Evolutionary conservation across 345 rosid genomes (phyloP).

Genomic region (Aethionema arabicum): DNA sequence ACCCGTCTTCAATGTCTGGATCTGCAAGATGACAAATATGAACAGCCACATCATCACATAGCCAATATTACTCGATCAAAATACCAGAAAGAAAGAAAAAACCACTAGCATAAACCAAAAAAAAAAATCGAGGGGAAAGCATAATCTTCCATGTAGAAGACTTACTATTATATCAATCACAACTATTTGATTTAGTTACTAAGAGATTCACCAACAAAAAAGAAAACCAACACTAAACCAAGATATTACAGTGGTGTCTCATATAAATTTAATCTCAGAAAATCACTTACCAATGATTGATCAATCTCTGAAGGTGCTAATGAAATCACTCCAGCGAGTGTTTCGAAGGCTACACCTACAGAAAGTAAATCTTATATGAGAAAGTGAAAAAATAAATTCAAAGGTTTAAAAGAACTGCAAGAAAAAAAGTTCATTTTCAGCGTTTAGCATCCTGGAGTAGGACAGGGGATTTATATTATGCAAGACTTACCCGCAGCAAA

Average conservation of each 20-base stretch:
- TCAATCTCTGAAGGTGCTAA: slow-evolving; percentile 74
- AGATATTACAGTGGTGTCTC: neutral
- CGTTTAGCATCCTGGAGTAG: slow-evolving; percentile 7
- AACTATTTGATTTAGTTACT: slow-evolving; percentile 1
- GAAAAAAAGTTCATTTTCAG: neutral
- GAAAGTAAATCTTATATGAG: neutral
- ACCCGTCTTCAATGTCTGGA: slow-evolving; percentile 59
- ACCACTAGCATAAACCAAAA: slow-evolving; percentile 5
- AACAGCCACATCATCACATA: slow-evolving; percentile 12
- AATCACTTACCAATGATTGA: slow-evolving; percentile 68
- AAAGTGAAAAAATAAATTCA: slow-evolving; percentile 5
- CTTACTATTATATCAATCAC: neutral
- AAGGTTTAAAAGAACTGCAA: slow-evolving; percentile 10
- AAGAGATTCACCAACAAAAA: neutral
- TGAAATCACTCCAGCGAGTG: slow-evolving; percentile 82
- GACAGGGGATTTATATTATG: neutral
- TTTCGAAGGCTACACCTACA: slow-evolving; percentile 85
- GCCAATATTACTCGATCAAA: slow-evolving; percentile 6
- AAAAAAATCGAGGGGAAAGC: slow-evolving; percentile 1
- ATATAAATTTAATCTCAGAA: slow-evolving; percentile 1
- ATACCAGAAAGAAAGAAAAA: slow-evolving; percentile 5
- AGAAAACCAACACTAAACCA: slow-evolving; percentile 12
- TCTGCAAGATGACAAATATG: slow-evolving; percentile 50
- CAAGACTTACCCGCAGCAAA: slow-evolving; percentile 77
- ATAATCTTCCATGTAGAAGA: neutral